Conservation (phyloP, 345 rosid genomes). For the Eucalyptus lansdowneana region DNA sequence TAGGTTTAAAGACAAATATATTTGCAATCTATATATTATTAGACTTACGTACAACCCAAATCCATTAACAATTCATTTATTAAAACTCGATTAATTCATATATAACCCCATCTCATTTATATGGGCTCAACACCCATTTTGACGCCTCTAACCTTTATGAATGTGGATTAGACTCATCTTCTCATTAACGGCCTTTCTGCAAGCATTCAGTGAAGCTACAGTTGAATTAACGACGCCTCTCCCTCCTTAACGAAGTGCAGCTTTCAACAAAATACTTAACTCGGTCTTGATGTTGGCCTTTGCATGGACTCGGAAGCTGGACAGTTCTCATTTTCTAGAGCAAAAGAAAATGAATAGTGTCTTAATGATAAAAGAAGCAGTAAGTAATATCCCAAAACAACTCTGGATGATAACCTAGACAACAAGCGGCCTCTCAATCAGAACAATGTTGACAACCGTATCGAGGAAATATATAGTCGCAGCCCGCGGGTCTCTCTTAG, state of each 20-base stretch:
- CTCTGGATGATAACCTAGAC: background rate
- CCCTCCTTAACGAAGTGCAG: background rate
- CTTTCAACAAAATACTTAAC: background rate
- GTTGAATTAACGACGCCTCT: background rate
- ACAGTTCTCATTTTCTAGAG: background rate
- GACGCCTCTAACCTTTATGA: background rate
- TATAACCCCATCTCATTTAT: too few species aligned
- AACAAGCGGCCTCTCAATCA: background rate
- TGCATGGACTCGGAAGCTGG: background rate
- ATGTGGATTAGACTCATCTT: background rate
- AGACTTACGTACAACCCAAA: too few species aligned
- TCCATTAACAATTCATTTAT: too few species aligned
- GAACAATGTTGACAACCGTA: background rate
- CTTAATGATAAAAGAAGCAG: background rate
- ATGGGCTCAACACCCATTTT: too few species aligned
- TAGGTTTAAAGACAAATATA: too few species aligned
- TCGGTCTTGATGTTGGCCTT: background rate
- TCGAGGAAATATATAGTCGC: background rate
- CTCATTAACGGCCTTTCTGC: background rate
- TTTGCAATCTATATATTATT: too few species aligned
- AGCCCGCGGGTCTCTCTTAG: background rate
- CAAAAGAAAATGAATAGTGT: background rate
- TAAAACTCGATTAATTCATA: too few species aligned
- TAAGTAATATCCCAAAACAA: background rate
- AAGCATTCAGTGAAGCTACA: background rate